Evolutionary conservation across 2,329 filamentous ascomycete genomes (phyloP), one percentile per base, ranked within the genome.

Genomic region (Knufia petricola): DNA sequence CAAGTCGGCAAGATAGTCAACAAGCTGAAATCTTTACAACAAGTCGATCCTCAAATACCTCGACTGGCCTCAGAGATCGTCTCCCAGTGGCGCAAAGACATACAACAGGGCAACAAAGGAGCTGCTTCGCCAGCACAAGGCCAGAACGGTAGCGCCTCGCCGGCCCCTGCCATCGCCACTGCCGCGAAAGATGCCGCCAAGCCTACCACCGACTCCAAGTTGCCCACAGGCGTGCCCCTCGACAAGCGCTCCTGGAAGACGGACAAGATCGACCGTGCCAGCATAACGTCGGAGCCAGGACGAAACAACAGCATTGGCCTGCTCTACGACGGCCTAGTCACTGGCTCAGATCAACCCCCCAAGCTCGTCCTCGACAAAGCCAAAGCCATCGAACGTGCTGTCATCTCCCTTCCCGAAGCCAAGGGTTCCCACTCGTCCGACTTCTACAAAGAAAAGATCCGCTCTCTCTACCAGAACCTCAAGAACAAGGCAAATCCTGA

Each of bases 391-490:
- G 92, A 98, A 71, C 66, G 76, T 31, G 87, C 88, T 6, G 85
- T 85, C 4, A 89, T 76, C 68, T 48, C 55, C 23, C 50, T 56
- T 6, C 52, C 52, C 21, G 75, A 74, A 49, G 69, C 76, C 24
- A 84, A 81, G 64, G 82, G 83, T 7, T 15, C 23, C 23, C 83
- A 88, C 60, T 82, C 75, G 13, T 77, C 75, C 41, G 69, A 79
- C 40, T 78, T 82, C 43, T 98, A 98, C 75, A 84, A 84, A 63
- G 76, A 75, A 57, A 95, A 95, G 74, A 84, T 96, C 60, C 85
- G 90, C 57, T 94, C 87, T 17, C 79, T 98, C 19, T 96, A 87
- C 70, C 81, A 89, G 64, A 96, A 96, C 63, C 79, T 98, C 59
- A 96, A 95, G 74, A 87, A 87, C 72, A 89, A 86, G 69, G 84